These are phyloP conservation scores for Hymenoscyphus linearis DNA, from an alignment of 2,329 filamentous ascomycete genomes.

Conservation along the genomic window DNA sequence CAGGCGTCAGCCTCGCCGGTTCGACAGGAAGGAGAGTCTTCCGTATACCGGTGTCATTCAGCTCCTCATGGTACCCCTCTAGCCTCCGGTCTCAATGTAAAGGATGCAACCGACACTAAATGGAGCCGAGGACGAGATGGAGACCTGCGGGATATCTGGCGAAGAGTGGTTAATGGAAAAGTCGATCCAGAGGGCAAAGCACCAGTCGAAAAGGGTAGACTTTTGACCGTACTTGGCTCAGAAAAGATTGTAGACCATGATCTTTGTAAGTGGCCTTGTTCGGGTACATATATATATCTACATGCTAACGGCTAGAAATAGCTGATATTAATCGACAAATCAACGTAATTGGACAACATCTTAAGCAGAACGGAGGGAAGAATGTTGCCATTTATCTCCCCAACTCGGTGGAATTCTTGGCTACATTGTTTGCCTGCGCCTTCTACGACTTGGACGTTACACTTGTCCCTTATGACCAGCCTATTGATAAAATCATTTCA, in stretches of 20 bases:
- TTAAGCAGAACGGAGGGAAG: constrained; percentile 64
- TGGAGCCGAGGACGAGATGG: constrained; percentile 82
- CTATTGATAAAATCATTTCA: constrained; percentile 61
- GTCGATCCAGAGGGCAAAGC: constrained; percentile 56
- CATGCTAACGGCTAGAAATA: constrained; percentile 30
- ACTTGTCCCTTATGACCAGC: constrained; percentile 75
- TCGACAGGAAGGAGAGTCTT: constrained; percentile 77
- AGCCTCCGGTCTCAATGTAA: constrained; percentile 73
- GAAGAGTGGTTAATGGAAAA: constrained; percentile 60
- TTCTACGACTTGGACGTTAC: constrained; percentile 80
- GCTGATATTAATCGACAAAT: constrained; percentile 79
- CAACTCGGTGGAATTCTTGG: constrained; percentile 85
- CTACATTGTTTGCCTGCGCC: constrained; percentile 77
- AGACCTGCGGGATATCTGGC: constrained; percentile 89
- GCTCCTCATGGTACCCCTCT: constrained; percentile 81
- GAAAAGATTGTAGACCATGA: constrained; percentile 70
- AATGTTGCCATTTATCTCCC: constrained; percentile 86
- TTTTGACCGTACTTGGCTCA: constrained; percentile 75
- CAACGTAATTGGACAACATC: constrained; percentile 74
- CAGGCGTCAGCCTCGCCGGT: constrained; percentile 76
- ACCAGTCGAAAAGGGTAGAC: constrained; percentile 58
- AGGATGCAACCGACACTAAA: constrained; percentile 71
- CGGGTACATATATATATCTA: not conserved
- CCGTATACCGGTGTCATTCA: constrained; percentile 77
- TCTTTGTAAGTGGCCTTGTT: constrained; percentile 41